Evolutionary conservation across 352 stramenopile genomes (phyloP), one percentile per base, ranked within the genome.

Genomic region (Pythium phragmitis): DNA sequence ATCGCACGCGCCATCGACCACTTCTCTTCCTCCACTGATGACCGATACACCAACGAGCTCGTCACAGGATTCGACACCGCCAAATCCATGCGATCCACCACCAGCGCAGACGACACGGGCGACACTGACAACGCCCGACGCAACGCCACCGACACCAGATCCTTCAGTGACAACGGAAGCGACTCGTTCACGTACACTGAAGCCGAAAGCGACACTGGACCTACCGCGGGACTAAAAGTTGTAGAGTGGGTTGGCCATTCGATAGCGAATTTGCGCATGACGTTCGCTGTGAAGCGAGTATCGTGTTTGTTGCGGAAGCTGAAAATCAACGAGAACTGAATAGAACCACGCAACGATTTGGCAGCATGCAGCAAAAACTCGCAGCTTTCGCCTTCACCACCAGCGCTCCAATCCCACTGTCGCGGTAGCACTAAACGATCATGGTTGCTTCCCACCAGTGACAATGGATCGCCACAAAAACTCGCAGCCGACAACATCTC

Each of bases 11-110:
- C n/a, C n/a, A n/a, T n/a, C n/a, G n/a, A n/a, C n/a, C n/a, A n/a
- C n/a, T n/a, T n/a, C n/a, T n/a, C n/a, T n/a, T n/a, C n/a, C n/a
- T n/a, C n/a, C n/a, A n/a, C n/a, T n/a, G n/a, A n/a, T n/a, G n/a
- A n/a, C n/a, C n/a, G n/a, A n/a, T n/a, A n/a, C n/a, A n/a, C n/a
- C 51, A 59, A 21, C 9, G 30, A 36, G 26, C 36, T 49, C 21
- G 36, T 60, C 36, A 13, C 23, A 28, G 53, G 53, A 43, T 37
- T 34, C 19, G 37, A 60, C 39, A 60, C 53, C 5, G 53, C 53
- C 39, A 60, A 48, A 26, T 60, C 53, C 37, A 60, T 37, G 9
- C 53, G 53, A 37, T 60, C 53, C 53, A 60, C 53, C 19, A 41
- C 53, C 36, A 60, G 53, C 16, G 17, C 23, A 46, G 51, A 48